Percentiles rank a stretch among this genome's conserved stretches.
Evolutionary conservation across 495 filamentous ascomycete species (phyloP).

Genomic region (Penicillium paradoxum): DNA sequence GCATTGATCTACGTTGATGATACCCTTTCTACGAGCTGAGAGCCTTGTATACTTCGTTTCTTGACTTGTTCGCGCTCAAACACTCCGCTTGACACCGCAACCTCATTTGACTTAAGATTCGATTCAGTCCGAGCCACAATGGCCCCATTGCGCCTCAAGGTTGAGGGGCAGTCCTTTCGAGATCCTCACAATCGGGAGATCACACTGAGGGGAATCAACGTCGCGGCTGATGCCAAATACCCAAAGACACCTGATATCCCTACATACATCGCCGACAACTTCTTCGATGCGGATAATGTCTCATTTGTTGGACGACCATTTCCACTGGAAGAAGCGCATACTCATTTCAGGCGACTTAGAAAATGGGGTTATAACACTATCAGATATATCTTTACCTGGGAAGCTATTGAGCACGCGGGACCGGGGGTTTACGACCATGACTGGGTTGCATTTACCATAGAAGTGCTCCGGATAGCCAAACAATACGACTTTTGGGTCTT

Average conservation of each 20-base stretch:
- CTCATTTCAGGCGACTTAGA: constrained; percentile 80
- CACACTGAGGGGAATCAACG: constrained; percentile 64
- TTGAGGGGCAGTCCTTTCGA: constrained; percentile 79
- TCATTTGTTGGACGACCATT: constrained; percentile 89
- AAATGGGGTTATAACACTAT: constrained; percentile 94
- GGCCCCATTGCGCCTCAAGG: constrained; percentile 53
- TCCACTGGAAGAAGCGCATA: constrained; percentile 70
- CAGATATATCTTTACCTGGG: constrained; percentile 96
- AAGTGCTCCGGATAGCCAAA: constrained; percentile 75
- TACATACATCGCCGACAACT: constrained; percentile 69
- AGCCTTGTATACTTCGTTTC: not conserved
- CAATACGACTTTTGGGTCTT: constrained; percentile 92
- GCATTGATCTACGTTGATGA: not conserved
- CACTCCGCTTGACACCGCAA: not conserved
- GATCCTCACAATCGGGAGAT: constrained; percentile 64
- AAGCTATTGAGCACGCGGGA: constrained; percentile 92
- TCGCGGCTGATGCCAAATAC: constrained; percentile 63
- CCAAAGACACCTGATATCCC: constrained; percentile 75
- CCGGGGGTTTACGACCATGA: constrained; percentile 94
- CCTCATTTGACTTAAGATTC: not conserved
- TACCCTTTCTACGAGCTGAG: not conserved
- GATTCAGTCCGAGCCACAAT: constrained; percentile 18
- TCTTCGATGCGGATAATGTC: constrained; percentile 89
- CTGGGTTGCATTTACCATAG: constrained; percentile 87
- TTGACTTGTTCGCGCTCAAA: not conserved